Base-by-base conservation (phyloP, 192 early-diverging fungal genomes). In the Glomus cerebriforme region DNA sequence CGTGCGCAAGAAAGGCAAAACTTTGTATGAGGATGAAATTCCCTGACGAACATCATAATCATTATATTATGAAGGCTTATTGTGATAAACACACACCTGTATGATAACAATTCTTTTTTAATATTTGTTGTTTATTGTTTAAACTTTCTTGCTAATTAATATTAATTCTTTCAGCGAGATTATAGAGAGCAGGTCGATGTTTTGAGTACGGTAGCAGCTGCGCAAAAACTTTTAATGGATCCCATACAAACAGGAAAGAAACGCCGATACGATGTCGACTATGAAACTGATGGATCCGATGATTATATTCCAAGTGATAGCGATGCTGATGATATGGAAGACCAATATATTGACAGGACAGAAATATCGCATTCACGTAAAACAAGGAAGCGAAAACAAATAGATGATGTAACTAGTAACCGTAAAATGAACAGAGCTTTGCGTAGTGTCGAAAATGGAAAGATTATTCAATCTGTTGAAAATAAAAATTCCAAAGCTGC, bases 61-160 rank as follows among this genome's bases (percentile, higher is more conserved):
- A 82, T 90, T 24, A 87, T 92, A 37, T 86, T 90, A 19, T 78
- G 66, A 76, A 76, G 32, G 92, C 92, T 7, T 97, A 89, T 72
- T 99, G 98, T 81, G 96, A 99, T 80, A 91, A 92, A 75, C 98
- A 99, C 79, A 90, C 93, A 26, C 98, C 97, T 17, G 86, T 92
- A 80, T 49, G 43, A 45, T 43, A 45, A 3, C 19, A 7, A 43
- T 47, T 39, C 2, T 26, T 12, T 22, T 26, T 34, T 22, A 22
- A 19, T 67, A 27, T 32, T 32, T 22, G n/a, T 15, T 67, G 22
- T 22, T 35, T 67, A 22, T 67, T 22, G n/a, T 10, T 67, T 67
- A 39, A 39, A 39, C 37, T 35, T 34, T 67, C 6, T 35, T 49
- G 15, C 47, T 49, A 49, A 54, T 5, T 68, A 35, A 34, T 67